Conservation (phyloP, 2,329 filamentous ascomycete species). For the Penicillium sp. region DNA sequence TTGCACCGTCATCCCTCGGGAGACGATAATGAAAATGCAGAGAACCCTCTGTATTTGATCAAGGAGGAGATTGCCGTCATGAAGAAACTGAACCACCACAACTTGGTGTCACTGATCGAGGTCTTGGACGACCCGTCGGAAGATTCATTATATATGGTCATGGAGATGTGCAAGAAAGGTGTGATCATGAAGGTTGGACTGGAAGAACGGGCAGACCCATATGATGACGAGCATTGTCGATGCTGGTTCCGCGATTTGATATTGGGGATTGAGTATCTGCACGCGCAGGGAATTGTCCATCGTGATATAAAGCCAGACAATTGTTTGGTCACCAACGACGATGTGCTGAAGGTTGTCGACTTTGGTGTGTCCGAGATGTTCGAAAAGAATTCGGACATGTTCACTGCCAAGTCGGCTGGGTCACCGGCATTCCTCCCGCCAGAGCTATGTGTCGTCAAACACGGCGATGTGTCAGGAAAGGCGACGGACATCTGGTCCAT, state of each 20-base stretch:
- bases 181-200: conserved; percentile 95
- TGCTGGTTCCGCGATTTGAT: conserved; percentile 95
- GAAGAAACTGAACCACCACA: conserved; percentile 96
- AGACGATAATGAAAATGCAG: conserved; percentile 55
- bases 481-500: conserved; percentile 98
- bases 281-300: conserved; percentile 92
- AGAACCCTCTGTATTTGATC: conserved; percentile 81
- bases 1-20: conserved; percentile 62
- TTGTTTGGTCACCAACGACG: conserved; percentile 81
- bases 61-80: conserved; percentile 97
- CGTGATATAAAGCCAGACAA: conserved; percentile 99
- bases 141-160: conserved; percentile 96
- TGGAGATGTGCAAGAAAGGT: conserved; percentile 98
- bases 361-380: conserved; percentile 99
- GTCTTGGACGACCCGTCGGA: conserved; percentile 94
- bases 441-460: conserved; percentile 83
- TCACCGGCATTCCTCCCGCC: conserved; percentile 94
- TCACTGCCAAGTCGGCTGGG: conserved; percentile 87
- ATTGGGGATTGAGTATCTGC: conserved; percentile 91
- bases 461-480: conserved; percentile 83
- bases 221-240: conserved; percentile 77
- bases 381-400: conserved; percentile 83
- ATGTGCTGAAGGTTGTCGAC: conserved; percentile 95
- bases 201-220: conserved; percentile 79
- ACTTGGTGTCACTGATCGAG: conserved; percentile 90